phyloP scores from a whole-genome alignment of 169 alveolate genomes.

The Plasmodium relictum region DNA sequence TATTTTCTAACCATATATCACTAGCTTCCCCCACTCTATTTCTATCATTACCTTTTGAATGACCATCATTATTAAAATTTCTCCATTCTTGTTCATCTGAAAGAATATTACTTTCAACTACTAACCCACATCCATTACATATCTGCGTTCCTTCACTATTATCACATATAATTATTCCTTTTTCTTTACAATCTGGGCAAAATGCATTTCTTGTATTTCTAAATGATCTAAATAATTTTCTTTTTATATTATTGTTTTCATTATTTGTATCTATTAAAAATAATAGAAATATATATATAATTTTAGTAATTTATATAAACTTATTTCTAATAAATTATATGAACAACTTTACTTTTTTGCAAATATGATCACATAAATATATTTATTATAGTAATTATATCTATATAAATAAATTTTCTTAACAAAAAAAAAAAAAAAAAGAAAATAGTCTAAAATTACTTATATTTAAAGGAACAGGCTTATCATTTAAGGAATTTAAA shows the following conservation, averaged over 20 bases:
- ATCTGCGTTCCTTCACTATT: conserved; percentile 91
- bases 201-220: conserved; percentile 34
- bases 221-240: conserved; percentile 70
- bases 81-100: conserved; percentile 94
- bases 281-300: too few species aligned
- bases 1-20: conserved; percentile 92
- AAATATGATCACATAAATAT: too few species aligned
- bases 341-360: too few species aligned
- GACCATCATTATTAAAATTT: conserved; percentile 87
- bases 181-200: conserved; percentile 87
- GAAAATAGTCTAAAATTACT: conserved; percentile 6
- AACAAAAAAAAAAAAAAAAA: too few species aligned
- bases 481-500: conserved; percentile 20
- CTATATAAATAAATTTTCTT: too few species aligned
- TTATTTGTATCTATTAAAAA: background rate
- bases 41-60: conserved; percentile 82
- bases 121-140: conserved; percentile 90
- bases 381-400: too few species aligned
- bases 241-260: conserved; percentile 8
- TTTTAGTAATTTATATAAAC: too few species aligned
- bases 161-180: conserved; percentile 86
- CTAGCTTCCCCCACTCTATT: conserved; percentile 92
- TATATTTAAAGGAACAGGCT: conserved; percentile 11
- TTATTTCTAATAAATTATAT: too few species aligned
- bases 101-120: conserved; percentile 87